A percentile compares a stretch with the other conserved stretches of the same genome.
phyloP scores from a whole-genome alignment of 1,284 basidiomycete species.

The Austroboletus niveus region DNA sequence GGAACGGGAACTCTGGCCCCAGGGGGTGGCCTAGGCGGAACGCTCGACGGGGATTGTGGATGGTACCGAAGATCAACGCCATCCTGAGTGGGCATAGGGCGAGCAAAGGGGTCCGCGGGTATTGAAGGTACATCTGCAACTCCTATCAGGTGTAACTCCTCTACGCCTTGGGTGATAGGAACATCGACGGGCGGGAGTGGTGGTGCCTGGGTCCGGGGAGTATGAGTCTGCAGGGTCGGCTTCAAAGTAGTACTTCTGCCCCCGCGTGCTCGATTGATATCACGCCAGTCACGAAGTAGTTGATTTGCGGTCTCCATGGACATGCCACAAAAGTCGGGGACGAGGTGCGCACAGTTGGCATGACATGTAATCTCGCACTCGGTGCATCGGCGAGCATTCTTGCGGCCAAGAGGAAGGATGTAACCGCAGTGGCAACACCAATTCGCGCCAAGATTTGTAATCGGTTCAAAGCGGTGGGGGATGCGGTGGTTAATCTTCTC shows the following conservation, averaged over 20 bases:
- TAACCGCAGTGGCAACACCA: constrained; percentile 99
- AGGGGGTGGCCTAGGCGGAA: constrained; percentile 42
- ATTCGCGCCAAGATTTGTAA: constrained; percentile 97
- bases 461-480: constrained; percentile 96
- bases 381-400: constrained; percentile 93
- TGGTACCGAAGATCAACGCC: constrained; percentile 31
- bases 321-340: constrained; percentile 99
- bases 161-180: constrained; percentile 42
- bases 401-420: constrained; percentile 95
- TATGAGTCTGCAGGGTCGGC: constrained; percentile 37
- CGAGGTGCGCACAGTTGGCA: constrained; percentile 96
- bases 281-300: constrained; percentile 88
- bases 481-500: constrained; percentile 99
- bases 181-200: constrained; percentile 30
- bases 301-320: constrained; percentile 99
- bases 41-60: constrained; percentile 31
- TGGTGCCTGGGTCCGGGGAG: constrained; percentile 31
- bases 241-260: constrained; percentile 40
- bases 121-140: constrained; percentile 32
- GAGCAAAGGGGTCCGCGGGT: constrained; percentile 38
- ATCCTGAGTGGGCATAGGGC: constrained; percentile 33
- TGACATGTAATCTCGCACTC: constrained; percentile 98
- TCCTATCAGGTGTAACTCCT: constrained; percentile 50
- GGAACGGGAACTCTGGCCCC: constrained; percentile 45
- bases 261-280: constrained; percentile 62